phyloP scores from a whole-genome alignment of 352 stramenopile species.

The Globisporangium rhizosaccharum region DNA sequence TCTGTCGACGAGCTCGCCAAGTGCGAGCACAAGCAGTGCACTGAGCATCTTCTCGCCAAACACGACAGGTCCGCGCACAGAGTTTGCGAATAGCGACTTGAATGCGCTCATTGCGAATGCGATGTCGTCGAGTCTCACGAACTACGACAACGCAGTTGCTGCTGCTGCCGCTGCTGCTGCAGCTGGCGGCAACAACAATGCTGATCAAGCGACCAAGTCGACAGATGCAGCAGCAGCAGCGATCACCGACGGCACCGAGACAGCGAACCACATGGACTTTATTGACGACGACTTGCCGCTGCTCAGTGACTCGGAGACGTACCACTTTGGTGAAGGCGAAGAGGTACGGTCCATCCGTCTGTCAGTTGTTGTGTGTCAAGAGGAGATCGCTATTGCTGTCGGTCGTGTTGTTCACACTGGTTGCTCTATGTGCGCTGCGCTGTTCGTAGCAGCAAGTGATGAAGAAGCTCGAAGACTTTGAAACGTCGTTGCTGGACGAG shows the following conservation, averaged over 20 bases:
- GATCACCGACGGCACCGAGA: neutral
- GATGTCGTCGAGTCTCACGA: conserved; percentile 22
- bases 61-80: conserved; percentile 5
- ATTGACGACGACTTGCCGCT: conserved; percentile 73
- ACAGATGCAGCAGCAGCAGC: neutral
- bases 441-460: conserved; percentile 70
- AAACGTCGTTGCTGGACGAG: conserved; percentile 81
- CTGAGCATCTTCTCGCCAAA: conserved; percentile 73
- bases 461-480: conserved; percentile 86
- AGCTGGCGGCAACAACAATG: neutral
- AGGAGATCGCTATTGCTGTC: neutral
- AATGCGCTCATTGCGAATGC: conserved; percentile 15
- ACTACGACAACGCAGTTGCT: conserved; percentile 9
- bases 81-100: conserved; percentile 18
- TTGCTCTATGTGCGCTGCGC: conserved; percentile 6
- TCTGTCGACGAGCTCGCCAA: neutral
- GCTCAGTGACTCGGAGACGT: conserved; percentile 62
- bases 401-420: conserved; percentile 15
- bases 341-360: conserved; percentile 30
- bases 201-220: neutral
- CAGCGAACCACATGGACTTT: conserved; percentile 43
- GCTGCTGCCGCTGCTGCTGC: neutral
- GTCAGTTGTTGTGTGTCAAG: neutral
- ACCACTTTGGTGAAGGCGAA: conserved; percentile 68
- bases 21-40: conserved; percentile 37